Conservation (phyloP, 169 alveolate genomes). For the Plasmodium billcollinsi region DNA sequence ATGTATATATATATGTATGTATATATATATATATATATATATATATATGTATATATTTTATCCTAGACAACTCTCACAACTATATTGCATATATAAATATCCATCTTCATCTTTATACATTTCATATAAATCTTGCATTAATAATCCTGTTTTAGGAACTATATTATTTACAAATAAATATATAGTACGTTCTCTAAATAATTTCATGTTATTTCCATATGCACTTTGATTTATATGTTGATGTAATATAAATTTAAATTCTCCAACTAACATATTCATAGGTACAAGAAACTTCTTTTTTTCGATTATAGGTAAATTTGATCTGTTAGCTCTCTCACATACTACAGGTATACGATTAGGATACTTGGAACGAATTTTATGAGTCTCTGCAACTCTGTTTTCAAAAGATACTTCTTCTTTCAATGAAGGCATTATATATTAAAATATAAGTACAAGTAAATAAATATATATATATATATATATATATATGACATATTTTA, state of each 20-base stretch:
- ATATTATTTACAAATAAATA: conserved; percentile 87
- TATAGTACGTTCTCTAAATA: conserved; percentile 84
- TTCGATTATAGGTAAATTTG: conserved; percentile 76
- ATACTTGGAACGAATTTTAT: conserved; percentile 88
- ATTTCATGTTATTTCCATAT: conserved; percentile 69
- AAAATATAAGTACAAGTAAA: neutral
- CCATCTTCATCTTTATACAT: conserved; percentile 90
- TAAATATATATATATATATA: no score
- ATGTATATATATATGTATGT: no score
- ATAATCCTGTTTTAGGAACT: conserved; percentile 87
- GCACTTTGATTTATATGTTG: conserved; percentile 87
- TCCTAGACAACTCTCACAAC: conserved; percentile 87
- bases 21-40: neutral
- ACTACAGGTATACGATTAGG: conserved; percentile 94
- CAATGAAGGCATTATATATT: conserved; percentile 55
- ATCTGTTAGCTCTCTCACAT: conserved; percentile 85
- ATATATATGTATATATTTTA: neutral
- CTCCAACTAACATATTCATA: conserved; percentile 91
- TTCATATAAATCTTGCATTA: conserved; percentile 89
- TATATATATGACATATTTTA: no score
- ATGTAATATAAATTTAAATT: conserved; percentile 91
- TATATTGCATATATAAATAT: conserved; percentile 86
- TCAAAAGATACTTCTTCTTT: conserved; percentile 80
- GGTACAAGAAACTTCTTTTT: conserved; percentile 88
- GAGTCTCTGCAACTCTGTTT: conserved; percentile 88